Evolutionary conservation across 768 basidiomycete species (phyloP), one percentile per base, ranked within the genome.

Genomic region (Psilocybe azurescens): DNA sequence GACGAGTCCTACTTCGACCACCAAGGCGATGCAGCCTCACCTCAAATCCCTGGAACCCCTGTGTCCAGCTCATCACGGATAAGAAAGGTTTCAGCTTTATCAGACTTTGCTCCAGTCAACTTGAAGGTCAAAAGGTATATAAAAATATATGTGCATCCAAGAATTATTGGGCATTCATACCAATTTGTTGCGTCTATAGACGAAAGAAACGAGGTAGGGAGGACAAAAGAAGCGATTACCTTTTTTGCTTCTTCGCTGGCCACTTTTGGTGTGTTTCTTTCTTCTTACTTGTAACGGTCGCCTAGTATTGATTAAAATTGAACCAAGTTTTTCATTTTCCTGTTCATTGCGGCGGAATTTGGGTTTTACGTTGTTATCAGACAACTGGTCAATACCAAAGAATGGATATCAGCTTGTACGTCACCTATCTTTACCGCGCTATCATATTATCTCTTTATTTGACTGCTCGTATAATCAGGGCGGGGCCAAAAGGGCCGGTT

Each of bases 311-410:
- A 24, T 53, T 44, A 47, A 18, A 54, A 46, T 54, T 46, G 59
- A n/a, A 65, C 30, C 2, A 38, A 97, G 95, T 73, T 82, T 62
- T 85, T 97, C 64, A 92, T 99, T 36, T 93, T 94, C 67, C 56
- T 88, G 5, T 86, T 97, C 74, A 97, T 99, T 59, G 82, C 86
- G 41, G 81, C 81, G 13, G 91, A 98, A 74, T 98, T 99, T 72
- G 82, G 91, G 13, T 73, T 91, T 29, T 99, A 99, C 69, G 85
- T 99, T 41, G 65, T 93, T 38, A 93, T 95, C 51, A 82, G 97
- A 14, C 97, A 99, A 73, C 70, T 97, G 16, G 97, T 99, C 47
- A 98, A 98, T 70, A 84, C 93, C 3, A 94, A 97, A 72, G 97
- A 99, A 76, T 98, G 89, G 86, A 72, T 97, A 48, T 87, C 90